Evolutionary conservation across 1,284 basidiomycete species (phyloP), one percentile per base, ranked within the genome.

Genomic region (Ceratobasidium sp.): DNA sequence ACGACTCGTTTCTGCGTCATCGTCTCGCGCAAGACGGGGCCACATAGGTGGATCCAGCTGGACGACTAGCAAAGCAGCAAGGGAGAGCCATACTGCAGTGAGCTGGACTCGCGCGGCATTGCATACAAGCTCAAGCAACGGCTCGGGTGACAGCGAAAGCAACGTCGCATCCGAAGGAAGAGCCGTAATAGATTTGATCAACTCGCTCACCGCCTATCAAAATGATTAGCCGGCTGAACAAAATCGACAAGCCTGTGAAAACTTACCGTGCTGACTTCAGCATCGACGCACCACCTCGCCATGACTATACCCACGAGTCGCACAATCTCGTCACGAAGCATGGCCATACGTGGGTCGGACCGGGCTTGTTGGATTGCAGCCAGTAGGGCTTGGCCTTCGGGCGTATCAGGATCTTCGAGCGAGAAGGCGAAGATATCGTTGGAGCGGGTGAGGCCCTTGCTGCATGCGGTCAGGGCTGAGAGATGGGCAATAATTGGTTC

Each of bases 11-110:
- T 85, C 82, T 0, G 77, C 73, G 20, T 77, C 80, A 0, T 83
- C 81, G 15, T 78, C 75, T 0, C 79, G 62, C 68, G 82, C 82
- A 35, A 85, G 76, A 22, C 81, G 76, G 15, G 86, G 76, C 32
- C 84, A 79, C 1, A 83, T 79, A 0, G 91, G 90, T 1, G 92
- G 89, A 72, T 92, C 88, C 55, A 96, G 83, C 72, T 94, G 91
- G 13, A 87, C 84, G 60, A 91, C 84, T 22, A 96, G 82, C 74
- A 92, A 91, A 7, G 87, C 85, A 2, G 91, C 89, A 0, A 96
- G 82, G 12, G 87, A 86, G 10, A 96, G 82, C 94, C 94, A 96
- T 0, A 92, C 85, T 0, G 89, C 90, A 0, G 89, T 93, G 7
- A 92, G 81, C 70, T 89, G 87, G 34, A 87, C 82, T 73, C 89